Evolutionary conservation across 495 filamentous ascomycete genomes (phyloP).

Genomic region (Rhypophila decipiens): DNA sequence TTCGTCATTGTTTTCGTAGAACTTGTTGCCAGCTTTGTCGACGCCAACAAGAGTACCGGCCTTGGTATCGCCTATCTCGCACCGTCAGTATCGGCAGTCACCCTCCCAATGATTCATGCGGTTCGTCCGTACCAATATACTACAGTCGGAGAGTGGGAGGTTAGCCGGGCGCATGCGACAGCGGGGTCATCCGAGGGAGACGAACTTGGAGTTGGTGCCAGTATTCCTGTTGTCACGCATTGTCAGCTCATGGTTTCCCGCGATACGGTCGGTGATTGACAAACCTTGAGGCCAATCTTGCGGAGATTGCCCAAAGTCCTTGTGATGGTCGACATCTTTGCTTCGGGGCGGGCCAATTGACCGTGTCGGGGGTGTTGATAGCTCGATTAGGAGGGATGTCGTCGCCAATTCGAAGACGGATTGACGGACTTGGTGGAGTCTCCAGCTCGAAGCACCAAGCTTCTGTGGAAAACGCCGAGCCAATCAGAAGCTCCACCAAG

Average conservation of each 20-base stretch:
- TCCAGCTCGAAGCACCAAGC: constrained; percentile 19
- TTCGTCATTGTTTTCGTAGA: constrained; percentile 92
- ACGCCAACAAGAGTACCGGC: constrained; percentile 77
- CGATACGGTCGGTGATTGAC: background rate
- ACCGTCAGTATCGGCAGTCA: constrained; percentile 25
- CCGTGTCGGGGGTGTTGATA: constrained; percentile 11
- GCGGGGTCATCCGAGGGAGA: constrained; percentile 11
- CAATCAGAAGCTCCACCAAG: constrained; percentile 14
- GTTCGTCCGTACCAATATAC: constrained; percentile 56
- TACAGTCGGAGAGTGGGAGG: constrained; percentile 26
- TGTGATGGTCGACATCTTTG: constrained; percentile 85
- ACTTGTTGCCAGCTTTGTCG: constrained; percentile 95
- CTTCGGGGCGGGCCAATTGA: constrained; percentile 18
- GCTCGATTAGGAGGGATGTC: background rate
- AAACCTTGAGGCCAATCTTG: constrained; percentile 79
- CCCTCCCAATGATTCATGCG: background rate
- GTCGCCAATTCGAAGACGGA: background rate
- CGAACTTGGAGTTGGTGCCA: constrained; percentile 88
- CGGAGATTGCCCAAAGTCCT: constrained; percentile 82
- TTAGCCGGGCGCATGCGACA: constrained; percentile 15
- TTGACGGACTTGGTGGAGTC: constrained; percentile 9
- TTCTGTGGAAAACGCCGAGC: constrained; percentile 9
- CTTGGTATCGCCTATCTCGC: constrained; percentile 84
- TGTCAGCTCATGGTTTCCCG: constrained; percentile 11
- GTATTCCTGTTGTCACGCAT: constrained; percentile 58